These are phyloP conservation scores for Solanum verrucosum DNA, from an alignment of 257 asterid species.

Conservation along the genomic window DNA sequence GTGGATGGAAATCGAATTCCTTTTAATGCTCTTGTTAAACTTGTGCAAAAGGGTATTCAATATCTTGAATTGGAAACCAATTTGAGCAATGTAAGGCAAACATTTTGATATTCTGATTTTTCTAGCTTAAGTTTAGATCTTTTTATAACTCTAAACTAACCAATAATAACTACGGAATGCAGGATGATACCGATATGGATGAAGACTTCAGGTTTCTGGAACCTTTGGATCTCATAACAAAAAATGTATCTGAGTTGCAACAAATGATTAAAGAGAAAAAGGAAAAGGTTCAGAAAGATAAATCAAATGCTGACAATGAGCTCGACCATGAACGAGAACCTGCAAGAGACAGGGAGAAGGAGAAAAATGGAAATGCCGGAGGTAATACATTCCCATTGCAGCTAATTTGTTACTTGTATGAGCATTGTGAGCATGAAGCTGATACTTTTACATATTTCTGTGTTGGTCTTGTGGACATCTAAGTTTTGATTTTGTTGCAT, in stretches of 20 bases:
- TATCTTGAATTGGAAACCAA: constrained; percentile 82
- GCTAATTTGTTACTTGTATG: not conserved
- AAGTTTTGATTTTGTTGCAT: constrained; percentile 4
- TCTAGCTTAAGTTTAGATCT: constrained; percentile 10
- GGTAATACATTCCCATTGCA: constrained; percentile 26
- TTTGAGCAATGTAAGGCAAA: constrained; percentile 42
- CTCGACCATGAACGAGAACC: constrained; percentile 27
- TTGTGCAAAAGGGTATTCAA: constrained; percentile 84
- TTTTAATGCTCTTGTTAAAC: constrained; percentile 74
- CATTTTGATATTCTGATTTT: not conserved
- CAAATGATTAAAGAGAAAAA: constrained; percentile 68
- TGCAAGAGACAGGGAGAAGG: constrained; percentile 31
- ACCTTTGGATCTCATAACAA: constrained; percentile 91
- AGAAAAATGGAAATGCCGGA: constrained; percentile 48
- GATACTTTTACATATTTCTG: not conserved
- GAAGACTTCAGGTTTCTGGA: constrained; percentile 76
- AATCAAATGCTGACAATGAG: constrained; percentile 32
- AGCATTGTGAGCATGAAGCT: not conserved
- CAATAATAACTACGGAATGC: constrained; percentile 25
- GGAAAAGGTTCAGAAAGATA: constrained; percentile 49
- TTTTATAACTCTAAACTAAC: constrained; percentile 13
- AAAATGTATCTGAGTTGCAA: constrained; percentile 62
- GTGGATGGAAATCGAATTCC: constrained; percentile 82
- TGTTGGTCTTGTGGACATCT: not conserved
- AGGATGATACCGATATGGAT: constrained; percentile 68